These are phyloP conservation scores for Carallia pectinifolia DNA, from an alignment of 345 rosid genomes.

Conservation along the genomic window DNA sequence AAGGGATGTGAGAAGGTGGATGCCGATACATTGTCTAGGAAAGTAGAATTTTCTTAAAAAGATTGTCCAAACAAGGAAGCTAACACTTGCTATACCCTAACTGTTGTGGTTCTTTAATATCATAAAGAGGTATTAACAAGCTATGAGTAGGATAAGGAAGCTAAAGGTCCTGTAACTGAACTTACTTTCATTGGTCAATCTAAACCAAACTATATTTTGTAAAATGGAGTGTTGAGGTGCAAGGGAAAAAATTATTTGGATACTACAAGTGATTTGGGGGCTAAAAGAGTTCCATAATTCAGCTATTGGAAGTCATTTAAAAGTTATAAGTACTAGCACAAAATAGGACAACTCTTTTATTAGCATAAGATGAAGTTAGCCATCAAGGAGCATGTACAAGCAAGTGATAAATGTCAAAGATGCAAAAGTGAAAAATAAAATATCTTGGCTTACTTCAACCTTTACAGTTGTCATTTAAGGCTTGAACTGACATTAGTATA, in stretches of 20 bases:
- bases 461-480: neutral
- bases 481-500: neutral
- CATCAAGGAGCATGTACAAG: too few relatives aligned
- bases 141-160: too few relatives aligned
- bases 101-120: too few relatives aligned
- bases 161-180: too few relatives aligned
- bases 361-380: neutral
- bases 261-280: fast-evolving
- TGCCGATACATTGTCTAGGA: neutral
- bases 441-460: neutral
- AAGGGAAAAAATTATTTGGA: neutral
- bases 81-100: too few relatives aligned
- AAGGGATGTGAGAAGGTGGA: neutral
- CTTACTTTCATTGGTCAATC: too few relatives aligned
- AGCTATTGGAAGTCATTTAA: neutral
- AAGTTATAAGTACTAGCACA: fast-evolving
- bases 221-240: too few relatives aligned
- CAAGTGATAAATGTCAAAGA: neutral
- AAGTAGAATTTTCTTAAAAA: neutral
- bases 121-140: too few relatives aligned
- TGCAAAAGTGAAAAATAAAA: too few relatives aligned
- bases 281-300: too few relatives aligned
- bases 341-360: neutral
- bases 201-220: too few relatives aligned
- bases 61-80: neutral